These are phyloP conservation scores for Begonia masoniana DNA, from an alignment of 306 rosid species.

Conservation along the genomic window DNA sequence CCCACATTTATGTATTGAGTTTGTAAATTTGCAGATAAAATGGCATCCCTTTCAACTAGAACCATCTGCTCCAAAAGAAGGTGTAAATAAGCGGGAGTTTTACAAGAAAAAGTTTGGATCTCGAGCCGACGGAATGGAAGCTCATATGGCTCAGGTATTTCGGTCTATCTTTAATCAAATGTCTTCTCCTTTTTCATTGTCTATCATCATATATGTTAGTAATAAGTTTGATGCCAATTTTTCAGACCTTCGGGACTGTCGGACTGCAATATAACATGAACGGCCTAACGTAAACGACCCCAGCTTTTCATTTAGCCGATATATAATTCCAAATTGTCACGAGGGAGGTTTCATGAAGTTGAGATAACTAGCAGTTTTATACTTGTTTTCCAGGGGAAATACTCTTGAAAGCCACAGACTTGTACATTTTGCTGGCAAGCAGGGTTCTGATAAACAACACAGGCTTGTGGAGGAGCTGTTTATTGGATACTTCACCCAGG, in stretches of 20 bases:
- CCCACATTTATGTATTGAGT: neutral
- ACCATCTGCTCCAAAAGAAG: constrained; percentile 80
- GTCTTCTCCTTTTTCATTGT: no score
- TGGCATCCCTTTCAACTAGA: constrained; percentile 85
- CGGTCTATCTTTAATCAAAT: neutral
- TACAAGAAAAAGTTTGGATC: constrained; percentile 55
- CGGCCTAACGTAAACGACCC: constrained; percentile 62
- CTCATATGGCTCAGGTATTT: constrained; percentile 70
- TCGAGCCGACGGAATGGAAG: constrained; percentile 36
- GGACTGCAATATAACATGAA: constrained; percentile 45
- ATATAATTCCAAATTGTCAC: no score
- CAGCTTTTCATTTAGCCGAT: no score
- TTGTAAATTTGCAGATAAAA: constrained; percentile 33
- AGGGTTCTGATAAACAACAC: constrained; percentile 65
- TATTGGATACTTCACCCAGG: constrained; percentile 80
- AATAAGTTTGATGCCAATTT: no score
- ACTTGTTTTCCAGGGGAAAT: constrained; percentile 53
- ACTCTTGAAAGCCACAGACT: constrained; percentile 90
- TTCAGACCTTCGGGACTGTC: constrained; percentile 48
- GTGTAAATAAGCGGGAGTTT: constrained; percentile 46
- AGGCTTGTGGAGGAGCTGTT: constrained; percentile 61
- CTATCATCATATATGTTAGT: no score
- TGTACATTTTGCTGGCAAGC: constrained; percentile 57
- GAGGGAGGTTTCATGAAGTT: no score
- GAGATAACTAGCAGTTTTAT: no score